A percentile compares a stretch with the other conserved stretches of the same genome.
Conservation (phyloP, 2,329 filamentous ascomycete species). For the Colletotrichum scovillei region DNA sequence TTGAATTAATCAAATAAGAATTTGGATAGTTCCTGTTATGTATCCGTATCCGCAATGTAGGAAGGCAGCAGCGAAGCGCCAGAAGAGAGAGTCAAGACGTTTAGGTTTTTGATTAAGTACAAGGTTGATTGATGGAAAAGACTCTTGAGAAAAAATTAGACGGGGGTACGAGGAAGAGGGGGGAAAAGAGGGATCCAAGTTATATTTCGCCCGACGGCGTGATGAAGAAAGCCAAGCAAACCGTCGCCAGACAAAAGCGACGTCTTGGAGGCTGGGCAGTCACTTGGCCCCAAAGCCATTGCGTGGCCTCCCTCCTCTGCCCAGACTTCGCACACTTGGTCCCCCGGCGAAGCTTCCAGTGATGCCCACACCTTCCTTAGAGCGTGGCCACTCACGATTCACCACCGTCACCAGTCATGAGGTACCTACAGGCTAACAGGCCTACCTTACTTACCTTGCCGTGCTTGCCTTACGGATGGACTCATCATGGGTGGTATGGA, state of each 20-base stretch:
- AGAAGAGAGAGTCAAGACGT: neutral
- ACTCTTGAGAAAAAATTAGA: neutral
- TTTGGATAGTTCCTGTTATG: neutral
- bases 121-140: neutral
- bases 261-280: constrained; percentile 35
- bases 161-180: neutral
- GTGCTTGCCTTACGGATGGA: neutral
- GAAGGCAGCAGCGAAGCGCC: neutral
- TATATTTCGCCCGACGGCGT: constrained; percentile 23
- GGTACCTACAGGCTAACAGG: too few relatives aligned
- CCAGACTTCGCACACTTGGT: constrained; percentile 6
- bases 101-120: neutral
- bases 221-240: constrained; percentile 26
- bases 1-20: neutral
- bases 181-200: constrained; percentile 19
- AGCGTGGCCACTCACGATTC: neutral
- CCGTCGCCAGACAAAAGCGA: constrained; percentile 19
- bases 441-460: too few relatives aligned
- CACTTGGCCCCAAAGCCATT: constrained; percentile 28
- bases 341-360: neutral
- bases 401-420: neutral
- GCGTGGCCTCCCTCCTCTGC: constrained; percentile 28
- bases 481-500: neutral
- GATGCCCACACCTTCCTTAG: neutral
- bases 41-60: neutral